Percentiles rank a stretch among this genome's conserved stretches.
Conservation (phyloP, 495 filamentous ascomycete species). For the Sordaria brevicollis region DNA sequence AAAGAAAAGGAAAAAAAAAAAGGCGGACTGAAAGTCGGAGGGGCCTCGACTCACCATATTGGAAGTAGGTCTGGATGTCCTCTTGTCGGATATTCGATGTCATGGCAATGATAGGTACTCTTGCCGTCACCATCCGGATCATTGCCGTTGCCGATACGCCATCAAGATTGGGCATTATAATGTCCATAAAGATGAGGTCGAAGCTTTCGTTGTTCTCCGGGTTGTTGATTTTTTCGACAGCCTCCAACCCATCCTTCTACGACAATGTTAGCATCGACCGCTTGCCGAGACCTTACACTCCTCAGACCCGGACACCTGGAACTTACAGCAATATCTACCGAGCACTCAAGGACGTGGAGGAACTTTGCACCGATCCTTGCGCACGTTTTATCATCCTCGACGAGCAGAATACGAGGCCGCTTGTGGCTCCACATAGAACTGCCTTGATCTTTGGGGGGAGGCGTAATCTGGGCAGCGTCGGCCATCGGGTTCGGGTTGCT, state of each 20-base stretch:
- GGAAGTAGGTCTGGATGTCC: conserved; percentile 95
- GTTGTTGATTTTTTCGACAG: conserved; percentile 80
- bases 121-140: conserved; percentile 76
- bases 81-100: conserved; percentile 96
- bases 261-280: neutral
- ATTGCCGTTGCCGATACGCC: conserved; percentile 90
- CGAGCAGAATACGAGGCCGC: conserved; percentile 77
- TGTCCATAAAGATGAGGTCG: conserved; percentile 96
- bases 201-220: conserved; percentile 54
- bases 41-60: conserved; percentile 65
- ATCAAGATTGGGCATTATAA: conserved; percentile 95
- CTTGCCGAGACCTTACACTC: neutral
- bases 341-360: conserved; percentile 75
- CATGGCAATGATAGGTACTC: conserved; percentile 93
- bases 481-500: conserved; percentile 22
- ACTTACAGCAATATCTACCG: conserved; percentile 86
- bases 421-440: conserved; percentile 55
- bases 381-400: conserved; percentile 94
- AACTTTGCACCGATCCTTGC: conserved; percentile 92
- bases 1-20: conserved; percentile 1
- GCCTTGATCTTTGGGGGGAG: conserved; percentile 21
- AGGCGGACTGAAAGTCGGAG: neutral
- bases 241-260: conserved; percentile 67
- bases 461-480: conserved; percentile 16
- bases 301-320: neutral